Evolutionary conservation across 495 filamentous ascomycete species (phyloP).

Genomic region (Pyronema domesticum): DNA sequence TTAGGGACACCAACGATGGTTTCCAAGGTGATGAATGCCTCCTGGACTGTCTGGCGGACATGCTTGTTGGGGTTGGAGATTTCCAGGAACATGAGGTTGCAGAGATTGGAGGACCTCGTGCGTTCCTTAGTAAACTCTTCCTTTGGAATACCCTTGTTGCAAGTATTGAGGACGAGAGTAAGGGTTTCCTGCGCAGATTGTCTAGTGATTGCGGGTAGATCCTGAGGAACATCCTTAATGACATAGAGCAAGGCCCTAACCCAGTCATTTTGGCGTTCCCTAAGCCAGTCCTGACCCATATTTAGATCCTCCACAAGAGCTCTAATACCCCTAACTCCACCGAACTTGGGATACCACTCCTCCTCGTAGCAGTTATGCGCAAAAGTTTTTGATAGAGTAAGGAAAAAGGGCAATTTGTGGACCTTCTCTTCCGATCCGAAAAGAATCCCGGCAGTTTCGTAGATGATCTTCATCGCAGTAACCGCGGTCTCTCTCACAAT

Average conservation of each 20-base stretch:
- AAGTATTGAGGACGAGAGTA: slow-evolving; percentile 53
- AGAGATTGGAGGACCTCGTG: slow-evolving; percentile 50
- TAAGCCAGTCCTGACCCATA: slow-evolving; percentile 68
- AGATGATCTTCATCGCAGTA: slow-evolving; percentile 53
- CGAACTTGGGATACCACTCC: slow-evolving; percentile 93
- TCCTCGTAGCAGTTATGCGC: slow-evolving; percentile 90
- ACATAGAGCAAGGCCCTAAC: slow-evolving; percentile 78
- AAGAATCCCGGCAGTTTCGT: slow-evolving; percentile 58
- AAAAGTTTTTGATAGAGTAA: slow-evolving; percentile 59
- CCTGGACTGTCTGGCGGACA: slow-evolving; percentile 69
- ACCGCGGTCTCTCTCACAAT: slow-evolving; percentile 74
- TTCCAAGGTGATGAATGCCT: slow-evolving; percentile 62
- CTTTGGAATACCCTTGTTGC: slow-evolving; percentile 54
- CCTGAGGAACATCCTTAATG: slow-evolving; percentile 89
- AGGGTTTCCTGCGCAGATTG: slow-evolving; percentile 64
- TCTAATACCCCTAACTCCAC: slow-evolving; percentile 76
- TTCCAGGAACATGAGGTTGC: slow-evolving; percentile 66
- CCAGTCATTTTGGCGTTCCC: slow-evolving; percentile 64
- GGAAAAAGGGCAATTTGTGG: slow-evolving; percentile 61
- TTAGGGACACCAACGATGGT: slow-evolving; percentile 57
- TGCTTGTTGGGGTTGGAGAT: slow-evolving; percentile 86
- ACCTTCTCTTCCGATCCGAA: slow-evolving; percentile 58
- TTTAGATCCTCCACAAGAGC: slow-evolving; percentile 61
- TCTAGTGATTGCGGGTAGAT: slow-evolving; percentile 74
- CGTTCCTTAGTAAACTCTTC: slow-evolving; percentile 51